Evolutionary conservation across 108 stramenopile genomes (phyloP), one percentile per base, ranked within the genome.

Genomic region (Pelagomonas calceolata): DNA sequence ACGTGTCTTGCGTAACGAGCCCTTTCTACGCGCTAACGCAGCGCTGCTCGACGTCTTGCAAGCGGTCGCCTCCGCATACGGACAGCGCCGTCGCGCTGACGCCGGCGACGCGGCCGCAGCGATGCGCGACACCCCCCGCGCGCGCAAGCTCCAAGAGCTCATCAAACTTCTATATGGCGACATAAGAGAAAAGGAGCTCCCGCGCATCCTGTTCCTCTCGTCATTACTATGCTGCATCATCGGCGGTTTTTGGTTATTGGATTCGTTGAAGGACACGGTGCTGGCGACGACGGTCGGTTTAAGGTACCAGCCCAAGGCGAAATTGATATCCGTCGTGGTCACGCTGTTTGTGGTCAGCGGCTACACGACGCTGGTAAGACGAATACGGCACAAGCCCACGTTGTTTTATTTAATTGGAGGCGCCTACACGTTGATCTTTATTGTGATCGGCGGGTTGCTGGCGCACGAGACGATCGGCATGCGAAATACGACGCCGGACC

Each of bases 191-290:
- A 36, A 35, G 33, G 82, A 84, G 17, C 63, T 76, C n/a, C 67
- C 74, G 14, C 77, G 80, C 31, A 79, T 84, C 12, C 63, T 75
- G 68, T 82, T 79, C 81, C 75, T 84, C 9, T 72, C 76, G 12
- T 68, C 74, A 26, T 80, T 79, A 30, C 76, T 84, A 33, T 84
- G 80, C 64, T 84, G 80, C 66, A 81, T 82, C 72, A 81, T 84
- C 36, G 83, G 81, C 36, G 83, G 81, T 67, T 84, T 80, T 74
- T 84, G 83, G 83, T 75, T 84, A 1, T 73, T 97, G 60, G 92
- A 94, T 73, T 92, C 92, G 21, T 72, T 94, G 29, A 97, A 97
- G 75, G 96, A 97, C 74, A 91, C 95, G 12, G 82, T 94, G n/a
- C 85, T 97, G 69, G 90, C 87, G 10, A 39, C 78, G 30, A 70